Evolutionary conservation across 345 rosid genomes (phyloP).

Genomic region (Lagerstroemia speciosa): DNA sequence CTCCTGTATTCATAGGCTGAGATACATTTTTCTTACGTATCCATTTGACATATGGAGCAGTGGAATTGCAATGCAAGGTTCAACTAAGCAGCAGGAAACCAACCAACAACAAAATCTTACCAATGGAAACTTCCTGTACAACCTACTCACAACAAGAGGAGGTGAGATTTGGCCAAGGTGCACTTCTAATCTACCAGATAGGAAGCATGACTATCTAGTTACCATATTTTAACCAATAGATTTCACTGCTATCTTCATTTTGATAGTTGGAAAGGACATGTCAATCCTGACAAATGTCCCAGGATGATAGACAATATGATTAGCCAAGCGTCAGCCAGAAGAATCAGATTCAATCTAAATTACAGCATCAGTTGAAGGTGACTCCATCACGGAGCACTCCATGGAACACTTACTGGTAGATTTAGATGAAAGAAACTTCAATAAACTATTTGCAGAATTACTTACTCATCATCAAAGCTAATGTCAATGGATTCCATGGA

Average conservation of each 20-base stretch:
- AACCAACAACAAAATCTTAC: not conserved
- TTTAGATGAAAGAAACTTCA: not conserved
- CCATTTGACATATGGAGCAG: not conserved
- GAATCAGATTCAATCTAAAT: not conserved
- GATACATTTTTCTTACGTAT: not conserved
- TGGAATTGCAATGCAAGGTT: not conserved
- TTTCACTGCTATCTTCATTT: not conserved
- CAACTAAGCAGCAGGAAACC: not conserved
- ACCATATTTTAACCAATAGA: not conserved
- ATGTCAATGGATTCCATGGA: conserved; percentile 69
- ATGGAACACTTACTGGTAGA: not conserved
- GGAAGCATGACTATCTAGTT: not conserved
- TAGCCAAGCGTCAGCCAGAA: conserved; percentile 1
- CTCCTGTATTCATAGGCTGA: not conserved
- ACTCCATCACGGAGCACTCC: not conserved
- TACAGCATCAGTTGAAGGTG: not conserved
- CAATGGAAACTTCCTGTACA: not conserved
- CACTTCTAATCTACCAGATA: not conserved
- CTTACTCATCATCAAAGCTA: conserved; percentile 60
- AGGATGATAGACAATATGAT: not conserved
- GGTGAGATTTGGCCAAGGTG: not conserved
- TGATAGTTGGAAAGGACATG: not conserved
- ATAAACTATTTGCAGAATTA: conserved; percentile 18
- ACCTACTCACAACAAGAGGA: not conserved
- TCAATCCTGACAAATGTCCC: not conserved